phyloP scores from a whole-genome alignment of 805 yeast genomes.

The Candida morakotiae region DNA sequence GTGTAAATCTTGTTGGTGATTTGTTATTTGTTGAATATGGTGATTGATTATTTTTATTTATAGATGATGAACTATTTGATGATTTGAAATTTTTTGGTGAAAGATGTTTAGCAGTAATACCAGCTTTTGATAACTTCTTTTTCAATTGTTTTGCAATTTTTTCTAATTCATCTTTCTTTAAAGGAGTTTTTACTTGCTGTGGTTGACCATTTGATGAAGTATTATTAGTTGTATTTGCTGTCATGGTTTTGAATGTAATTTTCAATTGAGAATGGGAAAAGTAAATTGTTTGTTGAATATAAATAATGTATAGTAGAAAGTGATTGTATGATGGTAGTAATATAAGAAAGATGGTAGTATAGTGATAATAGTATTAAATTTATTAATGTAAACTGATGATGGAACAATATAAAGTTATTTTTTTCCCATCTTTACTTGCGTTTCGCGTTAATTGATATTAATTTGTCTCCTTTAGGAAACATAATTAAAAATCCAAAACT shows the following conservation, averaged over 20 bases:
- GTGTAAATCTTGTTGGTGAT: constrained; percentile 35
- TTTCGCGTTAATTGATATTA: constrained; percentile 1
- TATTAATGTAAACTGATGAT: background rate
- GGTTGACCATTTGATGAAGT: background rate
- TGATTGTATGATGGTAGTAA: too few species aligned
- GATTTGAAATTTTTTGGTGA: constrained; percentile 21
- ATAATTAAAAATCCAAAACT: background rate
- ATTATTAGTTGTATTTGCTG: background rate
- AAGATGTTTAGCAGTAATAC: constrained; percentile 39
- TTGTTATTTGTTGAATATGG: constrained; percentile 35
- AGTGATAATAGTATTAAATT: background rate
- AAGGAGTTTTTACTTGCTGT: constrained; percentile 26
- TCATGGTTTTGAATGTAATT: too few species aligned
- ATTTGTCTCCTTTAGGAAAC: constrained; percentile 4
- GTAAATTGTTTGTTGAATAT: background rate
- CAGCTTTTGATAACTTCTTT: constrained; percentile 37
- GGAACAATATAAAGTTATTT: background rate
- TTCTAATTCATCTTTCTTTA: constrained; percentile 42
- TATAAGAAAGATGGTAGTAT: too few species aligned
- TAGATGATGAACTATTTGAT: background rate
- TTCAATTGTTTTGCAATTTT: constrained; percentile 41
- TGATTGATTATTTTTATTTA: constrained; percentile 14
- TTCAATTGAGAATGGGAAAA: too few species aligned
- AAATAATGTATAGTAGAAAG: too few species aligned
- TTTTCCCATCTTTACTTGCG: background rate